Evolutionary conservation across 495 filamentous ascomycete species (phyloP).

Genomic region (Bathelium albidoporum): DNA sequence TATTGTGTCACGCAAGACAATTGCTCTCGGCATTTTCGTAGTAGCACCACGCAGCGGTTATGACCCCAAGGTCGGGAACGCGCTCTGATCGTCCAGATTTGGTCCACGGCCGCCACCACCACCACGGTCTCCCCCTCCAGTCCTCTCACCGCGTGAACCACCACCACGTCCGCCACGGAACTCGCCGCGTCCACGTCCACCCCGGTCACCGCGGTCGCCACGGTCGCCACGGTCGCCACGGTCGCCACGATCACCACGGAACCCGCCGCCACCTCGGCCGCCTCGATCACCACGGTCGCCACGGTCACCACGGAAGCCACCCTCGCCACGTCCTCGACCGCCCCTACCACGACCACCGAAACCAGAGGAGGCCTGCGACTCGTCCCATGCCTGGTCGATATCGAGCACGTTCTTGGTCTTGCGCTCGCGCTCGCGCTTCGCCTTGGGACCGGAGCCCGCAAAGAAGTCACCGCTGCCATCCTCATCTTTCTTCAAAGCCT

Average conservation of each 20-base stretch:
- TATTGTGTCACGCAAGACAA: not conserved
- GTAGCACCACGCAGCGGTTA: not conserved
- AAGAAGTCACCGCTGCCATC: slow-evolving; percentile 61
- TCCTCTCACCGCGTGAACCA: slow-evolving; percentile 17
- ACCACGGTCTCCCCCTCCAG: not conserved
- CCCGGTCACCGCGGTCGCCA: slow-evolving; percentile 30
- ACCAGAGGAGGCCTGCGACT: slow-evolving; percentile 39
- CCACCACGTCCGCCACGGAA: slow-evolving; percentile 29
- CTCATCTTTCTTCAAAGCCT: slow-evolving; percentile 61
- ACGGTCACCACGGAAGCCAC: slow-evolving; percentile 33
- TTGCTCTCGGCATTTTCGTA: not conserved
- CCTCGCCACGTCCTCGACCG: slow-evolving; percentile 18
- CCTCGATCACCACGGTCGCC: slow-evolving; percentile 35
- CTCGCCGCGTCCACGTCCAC: slow-evolving; percentile 30
- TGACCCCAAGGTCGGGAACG: slow-evolving; percentile 62
- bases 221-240: slow-evolving; percentile 27
- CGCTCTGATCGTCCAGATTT: slow-evolving; percentile 41
- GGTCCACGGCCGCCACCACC: not conserved
- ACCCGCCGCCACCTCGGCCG: slow-evolving; percentile 25
- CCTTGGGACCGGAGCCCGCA: slow-evolving; percentile 63
- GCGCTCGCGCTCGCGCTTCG: slow-evolving; percentile 76
- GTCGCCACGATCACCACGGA: slow-evolving; percentile 31
- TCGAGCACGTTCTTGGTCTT: slow-evolving; percentile 86
- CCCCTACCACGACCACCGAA: slow-evolving; percentile 36
- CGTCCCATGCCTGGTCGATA: slow-evolving; percentile 71